Base-by-base conservation (phyloP, 1,284 basidiomycete genomes). In the Earliella scabrosa region DNA sequence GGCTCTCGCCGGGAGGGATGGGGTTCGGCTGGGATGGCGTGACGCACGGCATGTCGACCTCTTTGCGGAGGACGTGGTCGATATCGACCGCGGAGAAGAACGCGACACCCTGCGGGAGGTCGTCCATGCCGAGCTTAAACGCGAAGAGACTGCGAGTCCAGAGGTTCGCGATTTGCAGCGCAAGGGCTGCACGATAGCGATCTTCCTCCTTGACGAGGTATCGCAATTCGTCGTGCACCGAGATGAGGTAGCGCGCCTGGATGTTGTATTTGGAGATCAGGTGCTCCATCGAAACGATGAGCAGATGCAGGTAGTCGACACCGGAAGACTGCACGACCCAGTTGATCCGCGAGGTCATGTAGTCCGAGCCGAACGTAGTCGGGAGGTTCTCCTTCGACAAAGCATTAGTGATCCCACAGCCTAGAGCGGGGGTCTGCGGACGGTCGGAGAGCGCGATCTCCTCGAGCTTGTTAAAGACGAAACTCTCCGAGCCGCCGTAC, bases 301-400 rank as follows among this genome's bases (percentile, higher is more conserved):
- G 85, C 45, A 99, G 85, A 68, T 99, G 97, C 13, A 99, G 86
- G 69, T 99, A 99, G 75, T 99, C 97, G 39, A 99, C 97, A 20
- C 97, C 97, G 0, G 95, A 98, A 7, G 95, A 97, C 71, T 99
- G 97, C 7, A 99, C 97, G 46, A 97, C 97, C 97, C 97, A 99
- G 71, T 99, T 99, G 77, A 99, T 97, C 24, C 97, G 86, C 13
- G 94, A 97, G 0, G 97, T 92, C 83, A 99, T 91, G 74, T 93
- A 99, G 64, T 97, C 93, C 1, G 88, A 77, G 18, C 91, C 91
- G 57, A 92, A 89, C 54, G 80, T 82, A 38, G 83, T 82, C 2
- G 91, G 90, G 1, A 99, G 83, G 71, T 93, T 92, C 60, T 91
- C 88, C 73, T 93, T 97, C 16, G 91, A 91, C 20, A 99, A 79